Percentiles rank a stretch among this genome's conserved stretches.
Evolutionary conservation across 73 alveolate genomes (phyloP).

Genomic region (Paramecium tetraurelia): DNA sequence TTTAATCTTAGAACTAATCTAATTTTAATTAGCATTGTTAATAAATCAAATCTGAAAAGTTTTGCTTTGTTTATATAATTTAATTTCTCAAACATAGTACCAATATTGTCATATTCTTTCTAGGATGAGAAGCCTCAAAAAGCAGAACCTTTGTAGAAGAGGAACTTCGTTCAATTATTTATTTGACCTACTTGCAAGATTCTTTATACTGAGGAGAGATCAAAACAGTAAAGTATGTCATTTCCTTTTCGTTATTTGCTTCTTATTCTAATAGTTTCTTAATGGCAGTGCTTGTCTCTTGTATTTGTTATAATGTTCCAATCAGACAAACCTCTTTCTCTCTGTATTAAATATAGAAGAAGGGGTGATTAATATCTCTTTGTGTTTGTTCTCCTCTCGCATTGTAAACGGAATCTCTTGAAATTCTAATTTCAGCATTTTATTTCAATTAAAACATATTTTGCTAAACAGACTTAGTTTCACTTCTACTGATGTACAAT

Average conservation of each 20-base stretch:
- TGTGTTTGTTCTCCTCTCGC: slow-evolving; percentile 40
- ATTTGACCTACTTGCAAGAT: slow-evolving; percentile 16
- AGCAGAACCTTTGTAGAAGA: slow-evolving; percentile 49
- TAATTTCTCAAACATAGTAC: slow-evolving; percentile 21
- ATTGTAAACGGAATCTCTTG: slow-evolving; percentile 35
- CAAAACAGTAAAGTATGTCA: slow-evolving; percentile 51
- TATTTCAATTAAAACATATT: slow-evolving; percentile 5
- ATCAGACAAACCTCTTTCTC: slow-evolving; percentile 57
- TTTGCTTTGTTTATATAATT: background rate
- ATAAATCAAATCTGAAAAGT: background rate
- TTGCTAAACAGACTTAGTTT: slow-evolving; percentile 52
- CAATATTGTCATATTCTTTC: slow-evolving; percentile 54
- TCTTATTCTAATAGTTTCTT: slow-evolving; percentile 43
- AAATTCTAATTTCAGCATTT: slow-evolving; percentile 54
- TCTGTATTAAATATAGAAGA: slow-evolving; percentile 49
- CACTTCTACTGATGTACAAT: slow-evolving; percentile 52
- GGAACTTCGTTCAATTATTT: slow-evolving; percentile 27
- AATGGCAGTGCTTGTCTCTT: background rate
- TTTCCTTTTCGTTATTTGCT: slow-evolving; percentile 20
- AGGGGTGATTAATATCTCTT: slow-evolving; percentile 61
- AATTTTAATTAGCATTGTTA: slow-evolving; percentile 34
- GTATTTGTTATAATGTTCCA: slow-evolving; percentile 50
- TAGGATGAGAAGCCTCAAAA: slow-evolving; percentile 62
- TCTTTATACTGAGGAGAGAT: slow-evolving; percentile 48
- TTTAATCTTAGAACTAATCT: slow-evolving; percentile 60